Conservation (phyloP, 2,329 filamentous ascomycete genomes). For the Zasmidium cellare region DNA sequence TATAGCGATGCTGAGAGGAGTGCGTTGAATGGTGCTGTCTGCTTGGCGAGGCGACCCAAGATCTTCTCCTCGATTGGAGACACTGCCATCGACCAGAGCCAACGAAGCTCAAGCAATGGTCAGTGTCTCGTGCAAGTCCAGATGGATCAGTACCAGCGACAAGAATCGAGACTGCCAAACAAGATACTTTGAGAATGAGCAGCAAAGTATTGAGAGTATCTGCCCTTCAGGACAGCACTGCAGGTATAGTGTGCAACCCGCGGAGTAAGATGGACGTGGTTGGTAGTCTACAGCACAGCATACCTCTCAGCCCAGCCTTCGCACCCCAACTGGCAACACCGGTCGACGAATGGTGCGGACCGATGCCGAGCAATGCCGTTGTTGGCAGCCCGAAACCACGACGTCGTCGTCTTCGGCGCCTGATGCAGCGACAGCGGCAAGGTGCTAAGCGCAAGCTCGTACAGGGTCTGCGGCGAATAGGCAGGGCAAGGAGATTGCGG, state of each 20-base stretch:
- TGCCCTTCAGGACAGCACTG: not conserved
- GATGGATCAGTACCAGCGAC: not conserved
- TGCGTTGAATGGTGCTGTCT: constrained; percentile 74
- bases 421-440: constrained; percentile 7
- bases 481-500: constrained; percentile 13
- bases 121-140: constrained; percentile 2
- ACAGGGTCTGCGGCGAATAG: constrained; percentile 13
- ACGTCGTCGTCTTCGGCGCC: constrained; percentile 2
- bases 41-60: constrained; percentile 81
- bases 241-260: not conserved
- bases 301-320: constrained; percentile 14
- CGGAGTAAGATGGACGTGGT: constrained; percentile 1
- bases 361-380: constrained; percentile 9
- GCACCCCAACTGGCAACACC: constrained; percentile 7
- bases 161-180: too few relatives aligned
- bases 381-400: not conserved
- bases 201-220: not conserved
- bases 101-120: constrained; percentile 1
- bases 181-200: not conserved
- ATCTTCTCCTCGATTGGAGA: constrained; percentile 98
- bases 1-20: constrained; percentile 81
- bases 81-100: constrained; percentile 71
- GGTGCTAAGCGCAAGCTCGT: constrained; percentile 7
- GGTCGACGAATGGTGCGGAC: constrained; percentile 4
- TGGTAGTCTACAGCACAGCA: constrained; percentile 12